Conservation (phyloP, 257 asterid genomes). For the Solanum paucissectum region DNA sequence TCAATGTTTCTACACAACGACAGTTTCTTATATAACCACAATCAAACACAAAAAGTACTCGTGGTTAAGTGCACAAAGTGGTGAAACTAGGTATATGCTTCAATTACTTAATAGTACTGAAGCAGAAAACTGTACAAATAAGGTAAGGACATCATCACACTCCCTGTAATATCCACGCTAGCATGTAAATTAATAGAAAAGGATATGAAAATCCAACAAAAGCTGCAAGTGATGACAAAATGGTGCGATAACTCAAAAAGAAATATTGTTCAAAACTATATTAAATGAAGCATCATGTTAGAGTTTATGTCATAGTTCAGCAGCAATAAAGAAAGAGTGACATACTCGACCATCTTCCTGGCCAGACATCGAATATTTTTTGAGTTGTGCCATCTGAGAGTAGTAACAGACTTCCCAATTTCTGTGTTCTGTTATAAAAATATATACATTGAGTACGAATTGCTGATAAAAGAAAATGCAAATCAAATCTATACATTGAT, state of each 20-base stretch:
- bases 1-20: background rate
- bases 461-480: background rate
- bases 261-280: background rate
- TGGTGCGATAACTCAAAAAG: background rate
- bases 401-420: constrained; percentile 56
- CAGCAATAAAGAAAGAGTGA: background rate
- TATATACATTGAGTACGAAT: background rate
- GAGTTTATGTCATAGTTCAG: no score
- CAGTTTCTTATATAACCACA: background rate
- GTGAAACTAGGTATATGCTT: background rate
- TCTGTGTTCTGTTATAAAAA: constrained; percentile 40
- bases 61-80: background rate
- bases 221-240: no score
- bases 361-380: constrained; percentile 42
- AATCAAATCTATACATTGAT: background rate
- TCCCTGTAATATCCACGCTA: background rate
- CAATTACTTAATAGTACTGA: background rate
- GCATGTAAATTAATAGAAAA: background rate
- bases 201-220: background rate
- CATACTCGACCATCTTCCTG: constrained; percentile 46
- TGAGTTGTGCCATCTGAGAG: constrained; percentile 10
- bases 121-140: background rate
- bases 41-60: background rate
- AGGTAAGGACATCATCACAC: background rate
- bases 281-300: background rate